Evolutionary conservation across 2,329 filamentous ascomycete genomes (phyloP).

Genomic region (Coniochaeta ligniaria): DNA sequence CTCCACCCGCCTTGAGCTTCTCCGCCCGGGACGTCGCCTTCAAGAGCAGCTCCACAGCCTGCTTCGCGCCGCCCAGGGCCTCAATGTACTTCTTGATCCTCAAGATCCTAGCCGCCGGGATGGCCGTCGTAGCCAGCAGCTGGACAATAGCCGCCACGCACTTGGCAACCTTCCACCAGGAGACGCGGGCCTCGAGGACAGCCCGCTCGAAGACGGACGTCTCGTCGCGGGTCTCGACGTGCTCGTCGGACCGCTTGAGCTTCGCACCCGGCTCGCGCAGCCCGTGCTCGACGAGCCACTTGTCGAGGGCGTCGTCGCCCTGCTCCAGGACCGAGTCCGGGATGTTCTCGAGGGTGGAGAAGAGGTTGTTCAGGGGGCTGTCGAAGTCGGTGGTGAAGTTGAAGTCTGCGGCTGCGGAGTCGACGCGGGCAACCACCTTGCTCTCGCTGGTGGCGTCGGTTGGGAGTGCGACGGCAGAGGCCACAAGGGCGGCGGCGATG

Average conservation of each 20-base stretch:
- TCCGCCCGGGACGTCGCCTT: slow-evolving; percentile 11
- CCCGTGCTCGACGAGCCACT: slow-evolving; percentile 14
- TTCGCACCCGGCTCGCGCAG: slow-evolving; percentile 5
- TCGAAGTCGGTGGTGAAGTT: slow-evolving; percentile 10
- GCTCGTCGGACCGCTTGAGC: neutral
- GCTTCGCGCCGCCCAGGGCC: slow-evolving; percentile 14
- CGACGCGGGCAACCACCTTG: slow-evolving; percentile 4
- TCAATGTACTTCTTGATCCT: slow-evolving; percentile 18
- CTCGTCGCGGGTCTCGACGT: neutral
- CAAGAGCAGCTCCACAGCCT: slow-evolving; percentile 16
- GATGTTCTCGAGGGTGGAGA: slow-evolving; percentile 15
- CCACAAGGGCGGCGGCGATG: slow-evolving; percentile 15
- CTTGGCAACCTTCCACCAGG: slow-evolving; percentile 14
- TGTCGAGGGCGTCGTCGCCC: slow-evolving; percentile 13
- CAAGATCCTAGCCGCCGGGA: slow-evolving; percentile 16
- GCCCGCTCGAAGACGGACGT: slow-evolving; percentile 1
- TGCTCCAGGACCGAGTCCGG: slow-evolving; percentile 14
- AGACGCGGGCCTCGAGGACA: slow-evolving; percentile 8
- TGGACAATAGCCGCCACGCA: slow-evolving; percentile 14
- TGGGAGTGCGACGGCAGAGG: slow-evolving; percentile 18
- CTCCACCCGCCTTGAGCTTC: slow-evolving; percentile 14
- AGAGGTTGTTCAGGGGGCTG: slow-evolving; percentile 13
- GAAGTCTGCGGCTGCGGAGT: slow-evolving; percentile 7
- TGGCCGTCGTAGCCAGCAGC: slow-evolving; percentile 12
- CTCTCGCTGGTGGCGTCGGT: slow-evolving; percentile 5